A percentile compares a stretch with the other conserved stretches of the same genome.
Conservation (phyloP, 768 basidiomycete genomes). For the Boletellus ananas region DNA sequence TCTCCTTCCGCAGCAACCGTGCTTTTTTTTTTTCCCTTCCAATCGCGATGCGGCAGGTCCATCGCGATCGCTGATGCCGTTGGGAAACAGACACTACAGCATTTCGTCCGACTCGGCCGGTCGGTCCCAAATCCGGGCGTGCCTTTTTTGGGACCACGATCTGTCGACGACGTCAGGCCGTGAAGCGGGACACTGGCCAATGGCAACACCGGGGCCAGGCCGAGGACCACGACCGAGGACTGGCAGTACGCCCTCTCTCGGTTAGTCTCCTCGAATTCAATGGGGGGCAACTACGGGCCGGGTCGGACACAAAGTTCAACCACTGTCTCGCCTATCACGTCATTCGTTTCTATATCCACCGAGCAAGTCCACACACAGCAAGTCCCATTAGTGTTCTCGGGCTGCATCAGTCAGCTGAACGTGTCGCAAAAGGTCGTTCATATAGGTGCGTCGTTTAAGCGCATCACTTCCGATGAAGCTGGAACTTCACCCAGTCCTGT, state of each 20-base stretch:
- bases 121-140: neutral
- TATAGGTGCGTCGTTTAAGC: constrained; percentile 20
- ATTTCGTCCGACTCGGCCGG: constrained; percentile 10
- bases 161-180: constrained; percentile 7
- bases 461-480: constrained; percentile 17
- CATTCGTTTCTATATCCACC: constrained; percentile 20
- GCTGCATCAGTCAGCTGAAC: constrained; percentile 15
- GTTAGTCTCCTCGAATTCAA: neutral
- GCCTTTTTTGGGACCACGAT: constrained; percentile 13
- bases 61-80: constrained; percentile 5
- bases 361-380: constrained; percentile 13
- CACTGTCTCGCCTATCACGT: constrained; percentile 25
- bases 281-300: constrained; percentile 14
- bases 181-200: neutral
- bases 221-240: too few species aligned
- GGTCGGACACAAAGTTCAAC: constrained; percentile 24
- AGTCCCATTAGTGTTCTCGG: constrained; percentile 6
- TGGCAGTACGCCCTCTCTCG: neutral
- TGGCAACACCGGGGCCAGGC: constrained; percentile 8
- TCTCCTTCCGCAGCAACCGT: constrained; percentile 16
- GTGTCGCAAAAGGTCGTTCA: constrained; percentile 17
- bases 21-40: neutral
- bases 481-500: neutral
- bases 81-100: too few species aligned
- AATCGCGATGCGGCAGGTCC: neutral